These are phyloP conservation scores for Amphichorda felina DNA, from an alignment of 2,329 filamentous ascomycete species.

Conservation along the genomic window DNA sequence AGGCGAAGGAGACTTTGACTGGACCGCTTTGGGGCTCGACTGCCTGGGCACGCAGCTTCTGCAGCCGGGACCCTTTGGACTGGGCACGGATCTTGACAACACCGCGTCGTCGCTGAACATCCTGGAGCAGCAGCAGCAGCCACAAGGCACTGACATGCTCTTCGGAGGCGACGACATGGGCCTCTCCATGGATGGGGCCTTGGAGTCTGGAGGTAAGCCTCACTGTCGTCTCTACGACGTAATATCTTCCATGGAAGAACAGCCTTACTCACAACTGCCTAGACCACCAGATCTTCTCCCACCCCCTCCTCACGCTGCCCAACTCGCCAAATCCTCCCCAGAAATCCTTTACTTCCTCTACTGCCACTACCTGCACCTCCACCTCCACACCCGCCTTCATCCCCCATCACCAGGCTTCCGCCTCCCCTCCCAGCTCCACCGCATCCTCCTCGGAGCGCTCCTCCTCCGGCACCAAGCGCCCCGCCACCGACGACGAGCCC, in stretches of 20 bases:
- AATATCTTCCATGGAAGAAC: too few species aligned
- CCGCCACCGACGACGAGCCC: not conserved
- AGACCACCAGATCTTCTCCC: constrained; percentile 1
- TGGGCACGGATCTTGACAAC: not conserved
- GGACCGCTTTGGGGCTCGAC: constrained; percentile 3
- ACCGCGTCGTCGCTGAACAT: not conserved
- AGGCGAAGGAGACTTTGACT: constrained; percentile 2
- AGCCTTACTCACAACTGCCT: not conserved
- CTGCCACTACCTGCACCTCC: not conserved
- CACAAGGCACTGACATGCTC: not conserved
- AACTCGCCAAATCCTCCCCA: not conserved
- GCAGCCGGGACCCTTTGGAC: not conserved
- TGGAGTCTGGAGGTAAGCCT: constrained; percentile 1
- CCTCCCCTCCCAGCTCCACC: not conserved
- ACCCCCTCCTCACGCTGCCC: not conserved
- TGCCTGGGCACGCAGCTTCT: constrained; percentile 4
- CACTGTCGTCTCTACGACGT: not conserved
- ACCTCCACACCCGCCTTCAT: not conserved
- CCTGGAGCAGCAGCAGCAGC: constrained; percentile 1
- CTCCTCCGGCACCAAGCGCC: not conserved
- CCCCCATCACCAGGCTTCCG: not conserved
- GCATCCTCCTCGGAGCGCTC: not conserved
- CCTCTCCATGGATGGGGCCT: not conserved
- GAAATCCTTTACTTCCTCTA: not conserved
- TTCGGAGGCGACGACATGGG: not conserved